Conservation (phyloP, 1,284 basidiomycete species). For the Laetiporus sulphureus region DNA sequence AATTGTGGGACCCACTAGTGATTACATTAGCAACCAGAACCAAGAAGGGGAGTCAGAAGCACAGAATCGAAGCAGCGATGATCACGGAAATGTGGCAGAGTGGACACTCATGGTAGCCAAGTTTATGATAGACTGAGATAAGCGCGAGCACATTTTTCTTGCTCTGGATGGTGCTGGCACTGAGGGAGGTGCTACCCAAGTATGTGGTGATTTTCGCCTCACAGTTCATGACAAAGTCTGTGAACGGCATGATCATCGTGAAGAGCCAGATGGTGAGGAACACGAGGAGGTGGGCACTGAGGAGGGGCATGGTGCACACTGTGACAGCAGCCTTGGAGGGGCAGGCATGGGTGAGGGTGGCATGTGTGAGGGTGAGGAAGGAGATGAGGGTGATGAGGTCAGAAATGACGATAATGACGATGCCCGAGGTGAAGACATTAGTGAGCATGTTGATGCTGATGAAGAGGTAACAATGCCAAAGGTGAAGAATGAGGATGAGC, state of each 20-base stretch:
- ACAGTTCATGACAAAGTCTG: constrained; percentile 43
- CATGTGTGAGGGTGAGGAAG: constrained; percentile 25
- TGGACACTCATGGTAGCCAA: constrained; percentile 35
- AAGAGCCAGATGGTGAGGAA: constrained; percentile 46
- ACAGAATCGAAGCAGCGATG: background rate
- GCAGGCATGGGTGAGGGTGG: constrained; percentile 20
- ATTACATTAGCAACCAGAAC: background rate
- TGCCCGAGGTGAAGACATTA: constrained; percentile 38
- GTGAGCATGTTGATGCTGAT: constrained; percentile 34
- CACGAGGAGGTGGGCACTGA: constrained; percentile 35
- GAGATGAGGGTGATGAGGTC: constrained; percentile 36
- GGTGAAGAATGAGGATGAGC: constrained; percentile 30
- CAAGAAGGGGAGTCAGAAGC: background rate
- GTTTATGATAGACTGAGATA: constrained; percentile 39
- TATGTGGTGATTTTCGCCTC: constrained; percentile 39
- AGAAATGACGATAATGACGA: constrained; percentile 38
- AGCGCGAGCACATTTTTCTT: constrained; percentile 34
- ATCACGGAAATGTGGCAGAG: background rate
- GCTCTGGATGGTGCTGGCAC: constrained; percentile 31
- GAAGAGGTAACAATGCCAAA: constrained; percentile 30
- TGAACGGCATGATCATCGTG: constrained; percentile 45
- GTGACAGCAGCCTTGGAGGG: constrained; percentile 1
- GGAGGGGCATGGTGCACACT: constrained; percentile 16
- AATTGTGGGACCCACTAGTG: too few species aligned
- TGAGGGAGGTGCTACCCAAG: constrained; percentile 31